A percentile compares a stretch with the other conserved stretches of the same genome.
Conservation (phyloP, 441 rosid species). For the Croton laevigatus region DNA sequence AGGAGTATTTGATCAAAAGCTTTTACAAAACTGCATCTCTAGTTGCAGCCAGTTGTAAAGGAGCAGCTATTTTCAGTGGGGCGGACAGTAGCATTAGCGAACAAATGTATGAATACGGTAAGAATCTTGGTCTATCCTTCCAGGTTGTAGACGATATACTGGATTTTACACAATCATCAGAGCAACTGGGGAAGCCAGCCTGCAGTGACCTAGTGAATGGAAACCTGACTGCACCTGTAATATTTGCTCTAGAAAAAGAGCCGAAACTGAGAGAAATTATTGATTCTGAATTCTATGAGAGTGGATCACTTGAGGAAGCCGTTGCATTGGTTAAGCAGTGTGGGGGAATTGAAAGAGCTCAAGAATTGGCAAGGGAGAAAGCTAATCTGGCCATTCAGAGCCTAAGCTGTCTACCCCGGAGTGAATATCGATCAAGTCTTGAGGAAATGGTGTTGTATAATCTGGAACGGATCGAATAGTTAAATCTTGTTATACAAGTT, state of each 20-base stretch:
- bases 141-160: constrained; percentile 89
- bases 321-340: constrained; percentile 53
- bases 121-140: constrained; percentile 83
- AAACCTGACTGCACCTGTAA: constrained; percentile 85
- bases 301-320: constrained; percentile 75
- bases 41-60: constrained; percentile 87
- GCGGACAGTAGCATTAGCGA: constrained; percentile 43
- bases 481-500: neutral
- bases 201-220: constrained; percentile 84
- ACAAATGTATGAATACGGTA: constrained; percentile 78
- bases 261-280: constrained; percentile 79
- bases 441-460: constrained; percentile 80
- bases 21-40: constrained; percentile 87
- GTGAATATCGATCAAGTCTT: constrained; percentile 54
- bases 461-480: constrained; percentile 78
- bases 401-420: constrained; percentile 62
- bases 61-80: constrained; percentile 84
- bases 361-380: constrained; percentile 70
- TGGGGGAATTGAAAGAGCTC: constrained; percentile 74
- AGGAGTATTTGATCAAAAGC: constrained; percentile 84
- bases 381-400: constrained; percentile 66
- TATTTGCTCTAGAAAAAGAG: constrained; percentile 71
- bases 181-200: constrained; percentile 91
- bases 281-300: constrained; percentile 82
- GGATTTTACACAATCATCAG: constrained; percentile 87